These are phyloP conservation scores for Fremontodendron californicum DNA, from an alignment of 345 rosid species.

Conservation along the genomic window DNA sequence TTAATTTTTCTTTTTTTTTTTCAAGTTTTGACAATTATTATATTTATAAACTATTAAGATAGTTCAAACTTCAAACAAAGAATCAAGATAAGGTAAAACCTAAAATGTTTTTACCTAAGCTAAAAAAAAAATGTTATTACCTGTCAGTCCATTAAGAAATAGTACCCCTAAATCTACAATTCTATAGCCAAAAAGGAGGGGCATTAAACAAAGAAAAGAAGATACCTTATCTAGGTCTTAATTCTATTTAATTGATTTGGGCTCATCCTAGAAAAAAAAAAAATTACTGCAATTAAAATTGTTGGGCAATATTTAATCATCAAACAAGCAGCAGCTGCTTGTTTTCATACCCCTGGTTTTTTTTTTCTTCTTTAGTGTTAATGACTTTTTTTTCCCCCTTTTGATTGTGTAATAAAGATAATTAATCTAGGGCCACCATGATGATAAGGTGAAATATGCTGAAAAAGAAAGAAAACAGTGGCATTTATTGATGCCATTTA, in stretches of 20 bases:
- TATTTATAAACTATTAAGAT: too few relatives aligned
- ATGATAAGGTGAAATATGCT: not conserved
- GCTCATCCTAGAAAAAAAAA: not conserved
- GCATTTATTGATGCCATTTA: too few relatives aligned
- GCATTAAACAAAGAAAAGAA: not conserved
- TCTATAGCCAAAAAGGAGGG: not conserved
- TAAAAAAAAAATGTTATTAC: not conserved
- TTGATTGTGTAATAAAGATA: not conserved
- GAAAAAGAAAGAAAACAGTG: not conserved
- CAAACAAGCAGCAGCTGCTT: slow-evolving; percentile 16
- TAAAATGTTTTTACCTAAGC: not conserved
- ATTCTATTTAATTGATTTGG: not conserved
- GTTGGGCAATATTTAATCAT: not conserved
- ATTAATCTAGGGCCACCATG: not conserved
- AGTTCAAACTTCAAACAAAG: too few relatives aligned
- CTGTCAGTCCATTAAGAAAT: not conserved
- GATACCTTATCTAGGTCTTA: not conserved
- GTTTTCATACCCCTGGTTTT: slow-evolving; percentile 5
- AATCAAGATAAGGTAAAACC: not conserved
- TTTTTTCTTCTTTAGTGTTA: not conserved
- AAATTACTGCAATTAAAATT: not conserved
- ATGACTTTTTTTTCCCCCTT: not conserved
- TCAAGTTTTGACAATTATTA: too few relatives aligned
- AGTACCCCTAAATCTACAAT: not conserved
- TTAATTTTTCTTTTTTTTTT: too few relatives aligned